phyloP scores from a whole-genome alignment of 345 rosid genomes.

The Camelina laxa region DNA sequence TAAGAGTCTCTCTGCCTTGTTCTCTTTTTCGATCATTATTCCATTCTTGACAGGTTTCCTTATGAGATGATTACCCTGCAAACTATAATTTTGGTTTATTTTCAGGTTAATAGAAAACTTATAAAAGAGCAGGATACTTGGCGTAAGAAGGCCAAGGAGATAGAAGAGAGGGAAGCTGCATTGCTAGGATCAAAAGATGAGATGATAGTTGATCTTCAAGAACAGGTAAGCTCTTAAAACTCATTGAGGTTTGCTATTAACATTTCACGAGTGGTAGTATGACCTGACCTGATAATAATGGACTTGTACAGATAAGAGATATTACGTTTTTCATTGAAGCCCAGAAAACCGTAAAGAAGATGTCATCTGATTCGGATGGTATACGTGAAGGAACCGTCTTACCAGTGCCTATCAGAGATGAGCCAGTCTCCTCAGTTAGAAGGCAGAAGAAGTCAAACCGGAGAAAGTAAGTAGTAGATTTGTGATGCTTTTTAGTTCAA shows the following conservation, averaged over 20 bases:
- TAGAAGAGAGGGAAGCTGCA: conserved; percentile 74
- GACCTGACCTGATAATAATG: conserved; percentile 13
- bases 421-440: conserved; percentile 52
- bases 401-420: conserved; percentile 61
- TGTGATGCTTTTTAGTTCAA: conserved; percentile 20
- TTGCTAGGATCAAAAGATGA: conserved; percentile 56
- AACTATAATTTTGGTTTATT: background rate
- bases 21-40: background rate
- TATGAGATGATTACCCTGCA: background rate
- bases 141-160: conserved; percentile 68
- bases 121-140: conserved; percentile 76
- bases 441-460: conserved; percentile 57
- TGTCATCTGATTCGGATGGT: conserved; percentile 59
- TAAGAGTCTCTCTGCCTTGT: conserved; percentile 40
- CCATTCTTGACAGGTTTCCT: conserved; percentile 4
- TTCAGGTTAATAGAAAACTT: conserved; percentile 66
- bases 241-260: background rate
- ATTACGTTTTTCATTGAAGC: conserved; percentile 73
- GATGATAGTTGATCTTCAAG: conserved; percentile 72
- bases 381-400: conserved; percentile 68
- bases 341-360: conserved; percentile 65
- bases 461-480: conserved; percentile 46
- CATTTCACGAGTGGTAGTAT: background rate
- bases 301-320: conserved; percentile 72
- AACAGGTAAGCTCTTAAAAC: conserved; percentile 59